Evolutionary conservation across 768 basidiomycete species (phyloP).

Genomic region (Filobasidium wieringae): DNA sequence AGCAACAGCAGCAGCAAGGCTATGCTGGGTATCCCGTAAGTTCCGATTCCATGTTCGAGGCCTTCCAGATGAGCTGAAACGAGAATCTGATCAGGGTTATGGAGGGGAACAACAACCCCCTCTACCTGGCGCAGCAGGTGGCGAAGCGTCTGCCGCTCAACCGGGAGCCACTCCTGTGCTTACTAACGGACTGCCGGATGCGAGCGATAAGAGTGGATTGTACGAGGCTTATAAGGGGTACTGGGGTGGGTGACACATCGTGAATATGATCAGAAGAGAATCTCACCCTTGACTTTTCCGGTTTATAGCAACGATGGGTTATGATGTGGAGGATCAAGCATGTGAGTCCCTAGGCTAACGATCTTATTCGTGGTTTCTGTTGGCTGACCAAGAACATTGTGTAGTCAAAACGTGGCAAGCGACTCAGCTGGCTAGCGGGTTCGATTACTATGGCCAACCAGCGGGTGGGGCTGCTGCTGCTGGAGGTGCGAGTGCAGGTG

Average conservation of each 20-base stretch:
- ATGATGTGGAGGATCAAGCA: constrained; percentile 37
- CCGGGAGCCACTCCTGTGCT: constrained; percentile 22
- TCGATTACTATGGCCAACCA: constrained; percentile 13
- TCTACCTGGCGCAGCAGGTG: constrained; percentile 12
- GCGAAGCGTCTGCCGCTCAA: constrained; percentile 14
- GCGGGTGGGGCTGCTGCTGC: constrained; percentile 12
- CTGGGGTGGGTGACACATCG: constrained; percentile 18
- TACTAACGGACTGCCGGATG: constrained; percentile 17
- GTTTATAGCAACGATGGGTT: constrained; percentile 28
- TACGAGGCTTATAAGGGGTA: constrained; percentile 35
- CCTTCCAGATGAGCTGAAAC: neutral
- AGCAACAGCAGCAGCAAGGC: constrained; percentile 12
- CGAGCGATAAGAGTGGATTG: constrained; percentile 3
- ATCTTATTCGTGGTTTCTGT: neutral
- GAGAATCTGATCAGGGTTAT: constrained; percentile 7
- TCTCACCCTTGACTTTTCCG: neutral
- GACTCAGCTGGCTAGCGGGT: constrained; percentile 12
- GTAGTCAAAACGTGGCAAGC: constrained; percentile 36
- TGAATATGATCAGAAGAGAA: neutral
- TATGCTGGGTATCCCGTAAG: constrained; percentile 12
- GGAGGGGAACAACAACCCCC: constrained; percentile 7
- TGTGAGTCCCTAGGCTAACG: constrained; percentile 25
- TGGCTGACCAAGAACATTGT: neutral
- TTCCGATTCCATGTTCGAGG: neutral
- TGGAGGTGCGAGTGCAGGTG: neutral